Evolutionary conservation across 2,329 filamentous ascomycete genomes (phyloP), one percentile per base, ranked within the genome.

Genomic region (Metarhizium anisopliae): DNA sequence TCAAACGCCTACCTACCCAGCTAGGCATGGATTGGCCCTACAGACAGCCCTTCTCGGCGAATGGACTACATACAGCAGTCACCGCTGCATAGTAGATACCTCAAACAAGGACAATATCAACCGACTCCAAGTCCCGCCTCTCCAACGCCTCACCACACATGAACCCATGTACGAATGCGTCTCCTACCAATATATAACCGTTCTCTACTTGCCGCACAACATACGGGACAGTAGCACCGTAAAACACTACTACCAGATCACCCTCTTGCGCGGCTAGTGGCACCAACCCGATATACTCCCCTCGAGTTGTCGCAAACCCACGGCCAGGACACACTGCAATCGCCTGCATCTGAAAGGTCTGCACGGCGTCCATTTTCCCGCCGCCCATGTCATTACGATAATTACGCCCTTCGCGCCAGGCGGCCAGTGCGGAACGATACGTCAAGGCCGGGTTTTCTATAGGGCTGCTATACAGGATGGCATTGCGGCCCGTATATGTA

Each of bases 281-380:
- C 50, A 52, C 50, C n/a, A 52, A 32, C 20, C 50, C 50, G 50
- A 52, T n/a, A 42, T 52, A 42, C 36, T 43, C 32, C 4, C 50
- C 35, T 18, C 29, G 50, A 20, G 50, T 52, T 29, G 50, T 29
- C 20, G 50, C 36, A 40, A 52, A 52, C 13, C 50, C 50, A 16
- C 35, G 50, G 2, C 50, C 50, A 30, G 32, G 50, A 52, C 35
- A 42, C 50, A 52, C 50, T 7, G 50, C 50, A 25, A 43, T 40
- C 13, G 50, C 50, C 36, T 52, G 50, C 50, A 52, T 42, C 35
- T 43, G 50, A 16, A 38, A 52, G 6, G 50, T 43, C 50, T 42
- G 50, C 32, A 52, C 32, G 7, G 50, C 50, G 29, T 52, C 50
- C 50, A 52, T 52, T 18, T 40, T 51, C 13, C 49, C 32, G 14